Percentiles rank a stretch among this genome's conserved stretches.
These are phyloP conservation scores for Isatis lusitanica DNA, from an alignment of 441 rosid genomes.

Conservation along the genomic window DNA sequence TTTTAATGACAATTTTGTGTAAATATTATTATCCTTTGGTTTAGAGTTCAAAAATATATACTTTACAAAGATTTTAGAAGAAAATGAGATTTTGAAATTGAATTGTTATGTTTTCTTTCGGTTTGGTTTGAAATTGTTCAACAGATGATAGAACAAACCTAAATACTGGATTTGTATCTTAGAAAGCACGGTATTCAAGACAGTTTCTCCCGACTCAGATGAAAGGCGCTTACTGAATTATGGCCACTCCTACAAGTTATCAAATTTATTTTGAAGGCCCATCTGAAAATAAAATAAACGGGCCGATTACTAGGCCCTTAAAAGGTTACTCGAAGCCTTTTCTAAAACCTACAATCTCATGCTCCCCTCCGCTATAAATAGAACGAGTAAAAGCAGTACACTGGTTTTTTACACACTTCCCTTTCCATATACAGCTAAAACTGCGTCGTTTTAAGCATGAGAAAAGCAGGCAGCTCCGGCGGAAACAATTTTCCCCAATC, in stretches of 20 bases:
- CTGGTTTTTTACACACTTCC: not conserved
- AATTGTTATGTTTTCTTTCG: too few relatives aligned
- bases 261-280: not conserved
- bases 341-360: not conserved
- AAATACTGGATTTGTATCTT: too few relatives aligned
- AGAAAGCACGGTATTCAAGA: too few relatives aligned
- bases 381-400: not conserved
- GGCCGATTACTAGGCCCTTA: not conserved
- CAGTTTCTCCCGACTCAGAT: too few relatives aligned
- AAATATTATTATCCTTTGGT: not conserved
- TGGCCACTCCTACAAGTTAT: not conserved
- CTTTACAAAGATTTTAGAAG: too few relatives aligned
- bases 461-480: not conserved
- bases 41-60: too few relatives aligned
- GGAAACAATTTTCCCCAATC: not conserved
- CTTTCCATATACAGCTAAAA: not conserved
- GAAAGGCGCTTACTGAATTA: too few relatives aligned
- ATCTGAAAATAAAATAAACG: not conserved
- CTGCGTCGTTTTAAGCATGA: not conserved
- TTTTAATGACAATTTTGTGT: not conserved
- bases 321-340: not conserved
- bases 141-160: too few relatives aligned
- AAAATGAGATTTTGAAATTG: too few relatives aligned
- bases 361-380: not conserved
- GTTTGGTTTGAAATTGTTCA: too few relatives aligned